Evolutionary conservation across 1,284 basidiomycete genomes (phyloP), one percentile per base, ranked within the genome.

Genomic region (Sphagnurus paluster): DNA sequence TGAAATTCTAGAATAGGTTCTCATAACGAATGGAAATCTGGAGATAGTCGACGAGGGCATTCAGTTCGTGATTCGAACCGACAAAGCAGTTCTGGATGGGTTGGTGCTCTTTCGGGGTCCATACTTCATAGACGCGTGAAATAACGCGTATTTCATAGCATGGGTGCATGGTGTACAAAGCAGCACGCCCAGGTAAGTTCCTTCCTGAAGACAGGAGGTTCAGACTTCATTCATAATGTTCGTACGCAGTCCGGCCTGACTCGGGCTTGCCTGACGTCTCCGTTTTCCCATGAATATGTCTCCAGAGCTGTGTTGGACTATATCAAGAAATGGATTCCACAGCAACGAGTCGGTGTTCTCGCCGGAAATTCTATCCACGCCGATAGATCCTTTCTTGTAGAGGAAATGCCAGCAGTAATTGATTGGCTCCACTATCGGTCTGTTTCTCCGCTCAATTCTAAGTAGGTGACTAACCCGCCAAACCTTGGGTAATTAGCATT

Each of bases 331-430:
- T 88, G 88, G 84, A 71, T 91, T 24, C 88, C 89, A 1, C 62
- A 73, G 17, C 69, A 72, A 47, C 66, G 75, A 30, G 67, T 68
- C 1, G 91, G 79, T 3, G 76, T 90, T 8, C 75, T 94, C 10
- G 89, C 90, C 1, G 90, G 90, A 2, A 93, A 77, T 62, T 87
- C 87, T 5, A 86, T 93, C 1, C 89, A 94, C 57, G 80, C 79
- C 1, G 91, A 94, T 63, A 74, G 80, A 47, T 64, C 68, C 1
- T 94, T 94, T 59, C 69, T 94, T 10, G 70, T 68, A 2, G 77
- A 80, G 56, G 79, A 89, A 49, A 90, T 93, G 85, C 88, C 90
- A 3, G 79, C 84, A 46, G 62, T 90, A 13, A 60, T 82, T 6
- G 76, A 90, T 34, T 86, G 83, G 77, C 70, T 91, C 38, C 88